Conservation (phyloP, 2,329 filamentous ascomycete genomes). For the Aureobasidium musti region DNA sequence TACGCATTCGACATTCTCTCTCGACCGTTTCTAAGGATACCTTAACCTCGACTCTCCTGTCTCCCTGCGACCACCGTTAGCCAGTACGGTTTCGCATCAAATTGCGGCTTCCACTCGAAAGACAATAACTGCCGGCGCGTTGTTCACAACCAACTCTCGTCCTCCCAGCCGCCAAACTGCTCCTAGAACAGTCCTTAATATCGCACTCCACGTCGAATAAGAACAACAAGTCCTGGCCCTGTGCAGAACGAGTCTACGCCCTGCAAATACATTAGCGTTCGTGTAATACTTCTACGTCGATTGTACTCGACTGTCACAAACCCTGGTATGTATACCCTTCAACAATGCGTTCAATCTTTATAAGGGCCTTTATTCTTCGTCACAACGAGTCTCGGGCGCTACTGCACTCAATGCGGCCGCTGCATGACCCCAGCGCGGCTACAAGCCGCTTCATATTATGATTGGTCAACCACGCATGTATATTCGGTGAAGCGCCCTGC, state of each 20-base stretch:
- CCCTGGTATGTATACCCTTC: slow-evolving; percentile 13
- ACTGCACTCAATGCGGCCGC: slow-evolving; percentile 26
- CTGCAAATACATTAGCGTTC: not conserved
- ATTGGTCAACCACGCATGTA: slow-evolving; percentile 17
- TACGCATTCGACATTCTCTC: not conserved
- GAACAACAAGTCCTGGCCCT: not conserved
- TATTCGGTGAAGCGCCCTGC: slow-evolving; percentile 28
- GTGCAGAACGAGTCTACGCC: not conserved
- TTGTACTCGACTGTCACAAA: not conserved
- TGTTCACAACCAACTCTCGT: not conserved
- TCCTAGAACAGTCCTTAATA: slow-evolving; percentile 12
- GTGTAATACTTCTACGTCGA: not conserved
- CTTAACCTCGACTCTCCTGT: not conserved
- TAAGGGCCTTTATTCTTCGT: slow-evolving; percentile 2
- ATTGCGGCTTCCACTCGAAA: slow-evolving; percentile 4
- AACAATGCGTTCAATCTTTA: not conserved
- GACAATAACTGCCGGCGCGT: slow-evolving; percentile 20
- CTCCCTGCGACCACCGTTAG: slow-evolving; percentile 5
- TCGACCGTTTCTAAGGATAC: not conserved
- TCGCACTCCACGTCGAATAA: not conserved
- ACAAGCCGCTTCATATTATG: slow-evolving; percentile 13
- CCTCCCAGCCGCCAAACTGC: not conserved
- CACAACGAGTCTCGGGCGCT: slow-evolving; percentile 18
- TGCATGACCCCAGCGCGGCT: slow-evolving; percentile 28
- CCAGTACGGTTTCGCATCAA: slow-evolving; percentile 26